Base-by-base conservation (phyloP, 495 filamentous ascomycete genomes). In the Schizothecium vesticola region DNA sequence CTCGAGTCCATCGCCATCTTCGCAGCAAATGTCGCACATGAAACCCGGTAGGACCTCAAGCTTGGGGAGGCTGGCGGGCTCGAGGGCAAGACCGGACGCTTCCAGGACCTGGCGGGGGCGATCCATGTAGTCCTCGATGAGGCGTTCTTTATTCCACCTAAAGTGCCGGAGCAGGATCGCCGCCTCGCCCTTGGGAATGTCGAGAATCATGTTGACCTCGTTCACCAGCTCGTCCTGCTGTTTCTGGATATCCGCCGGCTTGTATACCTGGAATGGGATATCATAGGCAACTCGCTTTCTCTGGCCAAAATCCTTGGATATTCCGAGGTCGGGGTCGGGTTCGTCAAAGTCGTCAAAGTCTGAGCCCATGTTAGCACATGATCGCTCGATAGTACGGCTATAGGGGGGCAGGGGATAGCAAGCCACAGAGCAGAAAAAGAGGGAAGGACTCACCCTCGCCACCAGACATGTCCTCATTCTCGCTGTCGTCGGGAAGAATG, bases 71-170 rank as follows among this genome's bases (percentile, higher is more conserved):
- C 82, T 79, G n/a, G 83, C 77, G n/a, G 85, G 83, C 61, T 81
- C 86, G 28, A 87, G 84, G 22, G 91, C 90, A 36, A 99, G 81
- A 6, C 95, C 95, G 13, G 94, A 92, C 59, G 88, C 88, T 72
- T 97, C 93, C n/a, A 97, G 79, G 0, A 93, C 88, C 74, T 88
- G 80, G 11, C 90, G 85, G 19, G 89, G 87, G 59, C 82, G 83
- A 63, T 98, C 94, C 93, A 98, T 97, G 74, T 97, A 98, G 56
- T 90, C 87, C 69, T 98, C 95, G 33, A 98, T 94, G 69, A 99
- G 78, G 36, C 91, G 87, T 75, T 99, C 95, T 75, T 96, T 94
- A 77, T 97, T 97, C 95, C 95, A 99, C 72, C 92, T 86, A 59
- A 90, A 90, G 76, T 92, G 87, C 60, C 95, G 90, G 60, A 99